phyloP scores from a whole-genome alignment of 169 alveolate species.

The Cryptosporidium sp. region DNA sequence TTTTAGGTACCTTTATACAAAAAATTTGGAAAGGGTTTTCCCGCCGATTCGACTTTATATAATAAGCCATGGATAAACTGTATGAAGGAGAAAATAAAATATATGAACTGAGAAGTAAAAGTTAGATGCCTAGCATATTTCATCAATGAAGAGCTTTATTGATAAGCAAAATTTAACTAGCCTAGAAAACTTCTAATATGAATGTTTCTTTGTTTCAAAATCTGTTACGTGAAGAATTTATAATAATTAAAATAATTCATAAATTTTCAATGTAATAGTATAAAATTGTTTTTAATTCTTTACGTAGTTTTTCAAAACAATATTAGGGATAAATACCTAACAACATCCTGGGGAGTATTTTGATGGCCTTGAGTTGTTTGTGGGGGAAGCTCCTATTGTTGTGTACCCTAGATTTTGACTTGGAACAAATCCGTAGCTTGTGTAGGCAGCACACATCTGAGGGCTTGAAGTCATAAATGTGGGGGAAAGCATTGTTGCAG shows the following conservation, averaged over 20 bases:
- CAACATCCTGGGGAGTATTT: constrained; percentile 66
- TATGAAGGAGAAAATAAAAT: not conserved
- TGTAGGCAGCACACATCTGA: constrained; percentile 31
- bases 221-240: not conserved
- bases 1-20: not conserved
- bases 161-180: not conserved
- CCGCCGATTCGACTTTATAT: not conserved
- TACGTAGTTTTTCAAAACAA: not conserved
- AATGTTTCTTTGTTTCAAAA: not conserved
- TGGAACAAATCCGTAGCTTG: constrained; percentile 64
- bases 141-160: not conserved
- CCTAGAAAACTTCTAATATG: not conserved
- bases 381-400: constrained; percentile 16
- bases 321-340: not conserved
- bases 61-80: too few species aligned
- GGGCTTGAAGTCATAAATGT: constrained; percentile 64
- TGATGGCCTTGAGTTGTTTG: constrained; percentile 45
- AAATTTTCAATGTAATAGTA: not conserved
- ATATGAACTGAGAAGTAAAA: not conserved
- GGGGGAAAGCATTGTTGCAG: constrained; percentile 53
- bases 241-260: not conserved
- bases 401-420: constrained; percentile 3
- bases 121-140: not conserved
- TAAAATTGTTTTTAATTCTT: not conserved
- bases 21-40: not conserved